phyloP scores from a whole-genome alignment of 805 yeast species.

The Monosporozyma solicola region DNA sequence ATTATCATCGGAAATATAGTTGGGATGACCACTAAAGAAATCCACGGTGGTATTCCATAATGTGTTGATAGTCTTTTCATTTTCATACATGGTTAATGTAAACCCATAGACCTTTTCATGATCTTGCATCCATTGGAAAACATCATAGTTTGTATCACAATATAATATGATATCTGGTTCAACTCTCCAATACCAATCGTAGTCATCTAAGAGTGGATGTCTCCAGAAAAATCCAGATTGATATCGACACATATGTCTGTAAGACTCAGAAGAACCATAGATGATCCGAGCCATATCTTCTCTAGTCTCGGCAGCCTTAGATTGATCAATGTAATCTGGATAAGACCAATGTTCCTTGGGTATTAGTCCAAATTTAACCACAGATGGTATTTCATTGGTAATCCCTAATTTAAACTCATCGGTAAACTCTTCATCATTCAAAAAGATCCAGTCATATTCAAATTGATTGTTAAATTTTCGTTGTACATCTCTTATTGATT shows the following conservation, averaged over 20 bases:
- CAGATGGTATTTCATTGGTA: constrained; percentile 45
- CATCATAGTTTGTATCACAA: constrained; percentile 73
- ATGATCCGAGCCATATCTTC: constrained; percentile 33
- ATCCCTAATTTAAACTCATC: constrained; percentile 40
- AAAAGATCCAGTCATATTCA: constrained; percentile 69
- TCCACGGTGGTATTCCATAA: constrained; percentile 67
- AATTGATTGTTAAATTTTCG: constrained; percentile 51
- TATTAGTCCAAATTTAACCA: constrained; percentile 51
- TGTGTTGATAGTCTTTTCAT: constrained; percentile 59
- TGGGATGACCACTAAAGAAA: constrained; percentile 52
- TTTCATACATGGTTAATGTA: constrained; percentile 64
- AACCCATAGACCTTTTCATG: constrained; percentile 66
- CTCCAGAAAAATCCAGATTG: constrained; percentile 49
- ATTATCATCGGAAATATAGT: constrained; percentile 50
- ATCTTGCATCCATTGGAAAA: constrained; percentile 73
- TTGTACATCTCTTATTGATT: constrained; percentile 52
- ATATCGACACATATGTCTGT: constrained; percentile 56
- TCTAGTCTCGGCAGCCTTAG: constrained; percentile 39
- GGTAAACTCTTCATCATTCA: constrained; percentile 58
- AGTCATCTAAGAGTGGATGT: constrained; percentile 26
- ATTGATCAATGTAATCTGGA: constrained; percentile 55
- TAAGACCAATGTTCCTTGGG: constrained; percentile 57
- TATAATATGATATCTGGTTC: constrained; percentile 70
- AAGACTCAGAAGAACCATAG: constrained; percentile 51
- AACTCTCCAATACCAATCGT: constrained; percentile 72